Evolutionary conservation across 495 filamentous ascomycete species (phyloP), one percentile per base, ranked within the genome.

Genomic region (Trichoderma virens): DNA sequence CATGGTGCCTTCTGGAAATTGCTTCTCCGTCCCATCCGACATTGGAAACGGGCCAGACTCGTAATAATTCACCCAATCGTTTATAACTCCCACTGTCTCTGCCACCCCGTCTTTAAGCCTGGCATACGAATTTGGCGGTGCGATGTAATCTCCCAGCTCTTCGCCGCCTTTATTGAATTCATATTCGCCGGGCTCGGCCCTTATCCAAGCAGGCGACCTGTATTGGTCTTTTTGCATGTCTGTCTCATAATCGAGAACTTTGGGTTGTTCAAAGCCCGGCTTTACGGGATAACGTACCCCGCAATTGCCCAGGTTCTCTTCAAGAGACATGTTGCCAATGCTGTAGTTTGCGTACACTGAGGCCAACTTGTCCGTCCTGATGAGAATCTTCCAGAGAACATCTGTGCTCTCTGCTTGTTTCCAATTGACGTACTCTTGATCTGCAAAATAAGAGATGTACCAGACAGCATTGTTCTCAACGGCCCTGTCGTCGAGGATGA

Each of bases 311-410:
- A 70, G 64, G 62, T 70, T 66, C 39, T 70, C 68, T n/a, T 60
- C 38, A 2, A 70, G 20, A 34, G 9, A 18, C 35, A 59, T 66
- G 62, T 70, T 70, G n/a, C 27, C 62, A 25, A 66, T 66, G 18
- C 62, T 47, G 60, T 70, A 70, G 54, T 68, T 68, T 60, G 65
- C 64, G 18, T 34, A 59, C n/a, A 28, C 43, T 32, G 65, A n/a
- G 25, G 66, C 51, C 16, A 70, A 59, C 5, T 30, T 61, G 11
- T 66, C 66, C 13, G 64, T 65, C 59, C 64, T 62, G 6, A 66
- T 27, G n/a, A 67, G 62, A 27, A 67, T 67, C 38, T 67, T 25
- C 69, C 67, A 70, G 11, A 67, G 45, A 27, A 67, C 67, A 0
- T 34, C 38, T 1, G 64, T 66, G 35, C 59, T 67, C 60, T 38